Base-by-base conservation (phyloP, 2,329 filamentous ascomycete species). In the Byssothecium circinans region DNA sequence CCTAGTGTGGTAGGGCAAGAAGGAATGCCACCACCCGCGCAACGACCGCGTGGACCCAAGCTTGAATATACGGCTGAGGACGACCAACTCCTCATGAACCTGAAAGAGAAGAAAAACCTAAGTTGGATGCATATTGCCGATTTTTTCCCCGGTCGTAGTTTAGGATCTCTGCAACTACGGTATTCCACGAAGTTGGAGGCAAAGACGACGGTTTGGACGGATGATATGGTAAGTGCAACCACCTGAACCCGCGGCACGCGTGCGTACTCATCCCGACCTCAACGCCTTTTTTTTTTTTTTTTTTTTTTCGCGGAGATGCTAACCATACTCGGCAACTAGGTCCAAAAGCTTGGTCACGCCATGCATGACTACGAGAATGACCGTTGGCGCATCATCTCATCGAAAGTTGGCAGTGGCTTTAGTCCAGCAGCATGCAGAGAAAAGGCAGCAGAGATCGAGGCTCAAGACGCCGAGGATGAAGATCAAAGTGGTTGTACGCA, bases 41-140 rank as follows among this genome's bases (percentile, higher is more conserved):
- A 86, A 43, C 78, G 87, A 60, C 91, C 91, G 10, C 84, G 88
- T 50, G 90, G 89, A 2, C 91, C 91, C 6, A 96, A 96, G 74
- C 79, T 95, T 58, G 96, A 96, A 72, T 96, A 96, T 67, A 96
- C 91, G 1, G 85, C 89, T 8, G 91, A 95, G 70, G 91, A 96
- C 67, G 91, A 96, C 70, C 85, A 88, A 57, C 76, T 95, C 39
- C 78, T 96, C 44, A 86, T 96, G 47, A 89, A 95, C 65, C 77
- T 96, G 52, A 96, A 96, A 71, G 91, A 96, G 73, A 91, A 94
- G 65, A 95, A 94, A 72, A 91, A 89, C 65, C 78, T 96, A 67
- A 95, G 91, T 3, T 96, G 91, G 91, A 96, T 95, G 74, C 91
- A 96, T 77, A 96, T 96, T 65, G 89, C 91, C 47, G 91, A 96